These are phyloP conservation scores for Climacium dendroides DNA, from an alignment of 225 moss, liverwort and hornwort species.

Conservation along the genomic window DNA sequence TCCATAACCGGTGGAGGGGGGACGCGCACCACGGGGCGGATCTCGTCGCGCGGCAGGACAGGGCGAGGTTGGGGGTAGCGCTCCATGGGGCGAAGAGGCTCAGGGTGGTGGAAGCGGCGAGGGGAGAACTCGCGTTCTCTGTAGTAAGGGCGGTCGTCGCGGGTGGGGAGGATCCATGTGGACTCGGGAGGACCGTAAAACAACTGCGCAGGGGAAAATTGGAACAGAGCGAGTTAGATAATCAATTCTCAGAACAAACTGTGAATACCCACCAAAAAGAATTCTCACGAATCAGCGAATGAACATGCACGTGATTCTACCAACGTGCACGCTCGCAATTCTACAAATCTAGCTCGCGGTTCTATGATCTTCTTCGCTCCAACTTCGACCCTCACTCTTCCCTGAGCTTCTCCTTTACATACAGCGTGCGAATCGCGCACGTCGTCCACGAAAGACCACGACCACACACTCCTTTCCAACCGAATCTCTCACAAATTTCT, in stretches of 20 bases:
- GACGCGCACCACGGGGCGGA: not conserved
- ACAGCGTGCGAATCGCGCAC: not conserved
- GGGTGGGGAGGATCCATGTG: slow-evolving; percentile 22
- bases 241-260: not conserved
- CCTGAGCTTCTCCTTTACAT: not conserved
- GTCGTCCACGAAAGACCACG: too few relatives aligned
- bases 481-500: not conserved
- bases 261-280: too few relatives aligned
- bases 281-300: not conserved
- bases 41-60: not conserved
- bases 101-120: not conserved
- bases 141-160: not conserved
- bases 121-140: slow-evolving; percentile 8
- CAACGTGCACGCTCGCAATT: not conserved
- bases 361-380: not conserved
- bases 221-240: not conserved
- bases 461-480: not conserved
- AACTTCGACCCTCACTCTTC: not conserved
- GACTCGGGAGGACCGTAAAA: slow-evolving; percentile 28
- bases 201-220: not conserved
- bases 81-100: not conserved
- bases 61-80: not conserved
- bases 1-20: not conserved
- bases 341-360: too few relatives aligned
- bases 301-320: not conserved